These are phyloP conservation scores for Aspergillus fumigatiaffinis DNA, from an alignment of 2,329 filamentous ascomycete species.

Conservation along the genomic window DNA sequence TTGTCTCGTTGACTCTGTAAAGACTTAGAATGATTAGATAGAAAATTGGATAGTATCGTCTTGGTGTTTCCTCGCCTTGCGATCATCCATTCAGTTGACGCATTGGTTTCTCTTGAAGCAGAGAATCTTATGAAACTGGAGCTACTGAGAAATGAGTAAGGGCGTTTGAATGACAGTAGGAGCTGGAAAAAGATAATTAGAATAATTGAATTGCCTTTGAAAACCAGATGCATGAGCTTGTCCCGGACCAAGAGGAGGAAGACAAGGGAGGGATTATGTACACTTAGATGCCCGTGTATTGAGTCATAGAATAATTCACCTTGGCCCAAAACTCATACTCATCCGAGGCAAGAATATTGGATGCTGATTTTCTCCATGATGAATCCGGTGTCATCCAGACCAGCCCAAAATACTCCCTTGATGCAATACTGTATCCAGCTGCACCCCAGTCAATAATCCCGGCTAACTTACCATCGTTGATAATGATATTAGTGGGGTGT, in stretches of 20 bases:
- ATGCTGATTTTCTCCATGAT: conserved; percentile 6
- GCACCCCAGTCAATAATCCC: conserved; percentile 12
- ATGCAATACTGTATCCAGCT: conserved; percentile 12
- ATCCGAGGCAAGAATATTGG: conserved; percentile 3
- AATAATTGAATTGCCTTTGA: not conserved
- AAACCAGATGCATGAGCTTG: too few species aligned
- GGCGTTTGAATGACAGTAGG: conserved; percentile 16
- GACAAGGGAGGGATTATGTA: too few species aligned
- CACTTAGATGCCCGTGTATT: not conserved
- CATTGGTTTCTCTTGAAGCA: conserved; percentile 21
- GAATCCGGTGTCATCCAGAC: conserved; percentile 6
- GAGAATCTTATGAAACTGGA: conserved; percentile 22
- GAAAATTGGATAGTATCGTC: not conserved
- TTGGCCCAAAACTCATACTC: conserved; percentile 12
- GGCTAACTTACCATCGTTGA: conserved; percentile 4
- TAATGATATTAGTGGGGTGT: conserved; percentile 12
- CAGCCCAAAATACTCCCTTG: conserved; percentile 11
- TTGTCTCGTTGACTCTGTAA: not conserved
- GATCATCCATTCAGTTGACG: conserved; percentile 5
- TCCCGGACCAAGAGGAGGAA: too few species aligned
- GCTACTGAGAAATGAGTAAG: conserved; percentile 22
- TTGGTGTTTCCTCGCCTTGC: not conserved
- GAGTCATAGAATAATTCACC: conserved; percentile 10
- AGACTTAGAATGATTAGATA: not conserved
- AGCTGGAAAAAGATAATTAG: conserved; percentile 1